A percentile compares a stretch with the other conserved stretches of the same genome.
Conservation (phyloP, 2,329 filamentous ascomycete species). For the Alternaria metachromatica region DNA sequence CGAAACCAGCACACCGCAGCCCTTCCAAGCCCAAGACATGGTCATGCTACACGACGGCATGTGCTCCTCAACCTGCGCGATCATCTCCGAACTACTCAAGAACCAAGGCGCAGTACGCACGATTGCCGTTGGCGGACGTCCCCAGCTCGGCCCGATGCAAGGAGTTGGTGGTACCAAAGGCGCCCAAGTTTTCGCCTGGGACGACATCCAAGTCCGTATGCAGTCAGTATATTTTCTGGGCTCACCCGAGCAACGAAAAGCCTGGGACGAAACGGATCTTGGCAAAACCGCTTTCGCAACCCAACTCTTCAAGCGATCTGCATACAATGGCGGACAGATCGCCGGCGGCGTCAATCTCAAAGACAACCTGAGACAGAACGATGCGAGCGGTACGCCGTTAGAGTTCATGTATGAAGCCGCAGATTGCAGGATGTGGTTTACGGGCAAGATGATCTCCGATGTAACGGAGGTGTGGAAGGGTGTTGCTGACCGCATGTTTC, state of each 20-base stretch:
- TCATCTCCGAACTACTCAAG: conserved; percentile 55
- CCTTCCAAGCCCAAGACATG: conserved; percentile 50
- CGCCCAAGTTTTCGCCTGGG: conserved; percentile 47
- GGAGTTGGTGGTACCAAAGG: conserved; percentile 56
- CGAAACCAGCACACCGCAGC: conserved; percentile 40
- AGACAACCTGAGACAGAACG: conserved; percentile 48
- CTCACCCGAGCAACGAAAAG: conserved; percentile 34
- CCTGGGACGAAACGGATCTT: conserved; percentile 37
- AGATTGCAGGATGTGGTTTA: conserved; percentile 52
- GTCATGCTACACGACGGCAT: conserved; percentile 54
- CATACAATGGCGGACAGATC: conserved; percentile 29
- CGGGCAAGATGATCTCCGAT: conserved; percentile 42
- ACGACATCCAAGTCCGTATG: conserved; percentile 41
- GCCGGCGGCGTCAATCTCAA: conserved; percentile 46
- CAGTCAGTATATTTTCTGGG: conserved; percentile 43
- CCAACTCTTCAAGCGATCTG: conserved; percentile 42
- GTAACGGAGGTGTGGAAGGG: conserved; percentile 49
- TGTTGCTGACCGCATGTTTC: conserved; percentile 47
- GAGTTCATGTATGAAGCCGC: conserved; percentile 53
- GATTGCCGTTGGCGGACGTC: conserved; percentile 53
- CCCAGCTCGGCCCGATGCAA: conserved; percentile 52
- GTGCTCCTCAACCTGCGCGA: conserved; percentile 56
- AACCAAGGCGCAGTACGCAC: conserved; percentile 53
- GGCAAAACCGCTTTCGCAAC: conserved; percentile 44
- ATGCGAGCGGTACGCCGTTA: conserved; percentile 46